Evolutionary conservation across 257 asterid species (phyloP).

Genomic region (Verbena officinalis): DNA sequence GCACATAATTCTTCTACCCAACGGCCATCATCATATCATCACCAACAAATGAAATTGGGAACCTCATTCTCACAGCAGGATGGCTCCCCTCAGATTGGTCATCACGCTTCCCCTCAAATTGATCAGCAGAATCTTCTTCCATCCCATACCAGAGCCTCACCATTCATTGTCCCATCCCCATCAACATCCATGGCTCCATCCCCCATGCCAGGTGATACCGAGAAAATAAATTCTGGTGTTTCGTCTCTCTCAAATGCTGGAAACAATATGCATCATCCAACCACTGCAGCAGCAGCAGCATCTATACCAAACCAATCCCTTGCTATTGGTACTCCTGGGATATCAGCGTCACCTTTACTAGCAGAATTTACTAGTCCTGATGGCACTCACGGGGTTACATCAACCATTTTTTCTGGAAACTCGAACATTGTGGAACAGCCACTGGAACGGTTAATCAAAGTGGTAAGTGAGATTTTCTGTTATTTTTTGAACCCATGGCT

Average conservation of each 20-base stretch:
- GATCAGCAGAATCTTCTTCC: conserved; percentile 74
- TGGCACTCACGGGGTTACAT: conserved; percentile 69
- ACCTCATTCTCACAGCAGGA: conserved; percentile 69
- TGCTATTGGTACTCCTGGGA: conserved; percentile 96
- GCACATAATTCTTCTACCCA: conserved; percentile 65
- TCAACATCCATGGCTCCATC: conserved; percentile 93
- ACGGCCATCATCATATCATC: conserved; percentile 65
- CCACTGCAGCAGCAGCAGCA: conserved; percentile 54
- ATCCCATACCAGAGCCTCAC: conserved; percentile 70
- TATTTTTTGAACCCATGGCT: background rate
- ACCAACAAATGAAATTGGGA: conserved; percentile 71
- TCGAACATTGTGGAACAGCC: conserved; percentile 73
- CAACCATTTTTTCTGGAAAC: conserved; percentile 64
- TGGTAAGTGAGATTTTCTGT: conserved; percentile 46
- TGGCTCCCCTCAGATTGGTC: conserved; percentile 79
- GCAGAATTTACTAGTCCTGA: conserved; percentile 85
- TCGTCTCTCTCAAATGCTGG: conserved; percentile 68
- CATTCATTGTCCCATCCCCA: conserved; percentile 85
- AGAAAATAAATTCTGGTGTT: conserved; percentile 64
- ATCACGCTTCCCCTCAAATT: conserved; percentile 84
- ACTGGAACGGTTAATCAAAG: conserved; percentile 77
- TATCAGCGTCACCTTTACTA: conserved; percentile 94
- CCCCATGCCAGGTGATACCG: conserved; percentile 88
- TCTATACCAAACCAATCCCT: conserved; percentile 77
- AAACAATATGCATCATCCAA: conserved; percentile 55